Evolutionary conservation across 805 yeast species (phyloP).

Genomic region (Saccharomycopsis oosterbeekiorum): DNA sequence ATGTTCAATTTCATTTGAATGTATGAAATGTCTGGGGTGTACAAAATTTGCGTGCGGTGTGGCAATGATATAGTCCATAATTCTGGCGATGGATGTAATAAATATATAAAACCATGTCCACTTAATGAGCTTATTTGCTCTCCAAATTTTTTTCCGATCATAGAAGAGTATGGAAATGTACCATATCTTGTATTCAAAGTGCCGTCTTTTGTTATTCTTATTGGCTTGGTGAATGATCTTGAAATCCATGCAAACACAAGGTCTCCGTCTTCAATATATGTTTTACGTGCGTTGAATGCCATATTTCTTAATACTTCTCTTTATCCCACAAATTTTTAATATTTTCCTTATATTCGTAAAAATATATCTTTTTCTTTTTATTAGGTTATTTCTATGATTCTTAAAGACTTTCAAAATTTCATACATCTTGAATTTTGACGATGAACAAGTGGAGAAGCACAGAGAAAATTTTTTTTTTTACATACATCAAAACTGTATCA

Average conservation of each 20-base stretch:
- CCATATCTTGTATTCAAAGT: conserved; percentile 82
- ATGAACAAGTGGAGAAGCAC: not conserved
- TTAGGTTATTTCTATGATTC: no score
- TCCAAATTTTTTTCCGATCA: conserved; percentile 79
- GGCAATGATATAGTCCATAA: conserved; percentile 94
- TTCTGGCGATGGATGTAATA: conserved; percentile 89
- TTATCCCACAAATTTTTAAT: not conserved
- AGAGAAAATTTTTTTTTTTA: not conserved
- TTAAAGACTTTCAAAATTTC: not conserved
- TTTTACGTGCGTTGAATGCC: conserved; percentile 52
- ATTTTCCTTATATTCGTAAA: not conserved
- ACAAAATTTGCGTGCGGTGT: conserved; percentile 95
- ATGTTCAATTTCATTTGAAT: conserved; percentile 76
- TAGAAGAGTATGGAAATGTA: conserved; percentile 68
- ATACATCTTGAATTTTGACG: not conserved
- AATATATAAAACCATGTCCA: conserved; percentile 70
- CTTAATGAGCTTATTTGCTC: conserved; percentile 65
- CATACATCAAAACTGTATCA: not conserved
- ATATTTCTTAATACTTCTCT: conserved; percentile 20
- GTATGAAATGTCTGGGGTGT: conserved; percentile 90
- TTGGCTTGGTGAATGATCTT: conserved; percentile 69
- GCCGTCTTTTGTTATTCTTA: conserved; percentile 49
- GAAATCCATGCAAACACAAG: conserved; percentile 80
- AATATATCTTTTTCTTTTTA: not conserved
- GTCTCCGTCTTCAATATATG: conserved; percentile 74